These are phyloP conservation scores for Cymbopogon citratus DNA, from an alignment of 176 grass and related monocot genomes.

Conservation along the genomic window DNA sequence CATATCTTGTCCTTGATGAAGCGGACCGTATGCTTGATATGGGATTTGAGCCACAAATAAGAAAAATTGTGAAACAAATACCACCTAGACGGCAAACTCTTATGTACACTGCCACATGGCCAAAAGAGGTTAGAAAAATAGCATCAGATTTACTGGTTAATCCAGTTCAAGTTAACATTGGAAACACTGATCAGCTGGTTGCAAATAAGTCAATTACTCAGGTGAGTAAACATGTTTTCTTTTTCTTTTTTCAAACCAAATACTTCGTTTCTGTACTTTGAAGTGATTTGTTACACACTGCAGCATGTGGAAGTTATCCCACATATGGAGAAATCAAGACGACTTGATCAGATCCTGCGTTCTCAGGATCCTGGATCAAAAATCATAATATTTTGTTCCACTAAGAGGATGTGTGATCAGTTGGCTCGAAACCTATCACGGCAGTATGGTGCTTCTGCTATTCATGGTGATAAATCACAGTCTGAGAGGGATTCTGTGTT, in stretches of 20 bases:
- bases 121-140: slow-evolving; percentile 72
- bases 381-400: slow-evolving; percentile 96
- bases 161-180: slow-evolving; percentile 88
- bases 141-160: slow-evolving; percentile 65
- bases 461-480: slow-evolving; percentile 98
- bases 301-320: slow-evolving; percentile 77
- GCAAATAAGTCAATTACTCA: slow-evolving; percentile 96
- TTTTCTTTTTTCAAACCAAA: background rate
- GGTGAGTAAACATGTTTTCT: slow-evolving; percentile 23
- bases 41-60: slow-evolving; percentile 93
- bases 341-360: slow-evolving; percentile 77
- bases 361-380: slow-evolving; percentile 77
- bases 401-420: slow-evolving; percentile 93
- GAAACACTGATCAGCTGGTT: slow-evolving; percentile 65
- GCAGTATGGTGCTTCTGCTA: slow-evolving; percentile 63
- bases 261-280: slow-evolving; percentile 17
- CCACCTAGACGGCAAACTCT: slow-evolving; percentile 69
- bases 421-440: slow-evolving; percentile 60
- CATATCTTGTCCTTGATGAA: slow-evolving; percentile 84
- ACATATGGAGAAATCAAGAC: slow-evolving; percentile 59
- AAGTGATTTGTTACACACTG: slow-evolving; percentile 19
- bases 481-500: slow-evolving; percentile 86
- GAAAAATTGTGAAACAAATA: slow-evolving; percentile 83
- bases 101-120: slow-evolving; percentile 98
- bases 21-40: slow-evolving; percentile 98